Evolutionary conservation across 2,329 filamentous ascomycete species (phyloP), one percentile per base, ranked within the genome.

Genomic region (Thelonectria blattea): DNA sequence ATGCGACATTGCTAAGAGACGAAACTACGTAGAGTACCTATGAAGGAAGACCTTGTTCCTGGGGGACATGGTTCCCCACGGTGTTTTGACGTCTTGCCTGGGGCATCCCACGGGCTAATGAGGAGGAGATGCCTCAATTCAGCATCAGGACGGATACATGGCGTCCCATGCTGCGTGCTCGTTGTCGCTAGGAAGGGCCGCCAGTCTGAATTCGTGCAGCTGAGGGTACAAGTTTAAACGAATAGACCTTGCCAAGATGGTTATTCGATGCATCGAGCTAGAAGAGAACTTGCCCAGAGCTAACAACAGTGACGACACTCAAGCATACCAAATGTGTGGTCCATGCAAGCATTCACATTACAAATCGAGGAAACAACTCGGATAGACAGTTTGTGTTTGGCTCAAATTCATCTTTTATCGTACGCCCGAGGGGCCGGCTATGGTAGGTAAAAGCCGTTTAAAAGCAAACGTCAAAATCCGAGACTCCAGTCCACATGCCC

Each of bases 391-490:
- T 64, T 56, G 66, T 69, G 64, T 67, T 72, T 69, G 68, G 69
- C 68, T 72, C 60, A 72, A 71, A 71, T 72, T 74, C 66, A 73
- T 74, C 69, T 75, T 75, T 74, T 73, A 71, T 75, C 72, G 66
- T 76, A 68, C 73, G 71, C 73, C 73, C 70, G 64, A 68, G 62
- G 56, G 67, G 69, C 73, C 68, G 72, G 75, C 74, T 75, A 76
- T 73, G 59, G 66, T 66, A 69, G 65, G 71, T 67, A 68, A 67
- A 67, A 67, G 64, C 70, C 70, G 63, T 64, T 6, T 4, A 70
- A 68, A 70, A 70, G 68, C 69, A 76, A 75, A 73, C 69, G 69
- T 76, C 72, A 7, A 76, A 74, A 75, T 75, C 75, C 75, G 74
- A 74, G 74, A 76, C 75, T 76, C 75, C 75, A 72, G 27, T 30